Conservation (phyloP, 306 rosid genomes). For the Echinosophora koreensis region DNA sequence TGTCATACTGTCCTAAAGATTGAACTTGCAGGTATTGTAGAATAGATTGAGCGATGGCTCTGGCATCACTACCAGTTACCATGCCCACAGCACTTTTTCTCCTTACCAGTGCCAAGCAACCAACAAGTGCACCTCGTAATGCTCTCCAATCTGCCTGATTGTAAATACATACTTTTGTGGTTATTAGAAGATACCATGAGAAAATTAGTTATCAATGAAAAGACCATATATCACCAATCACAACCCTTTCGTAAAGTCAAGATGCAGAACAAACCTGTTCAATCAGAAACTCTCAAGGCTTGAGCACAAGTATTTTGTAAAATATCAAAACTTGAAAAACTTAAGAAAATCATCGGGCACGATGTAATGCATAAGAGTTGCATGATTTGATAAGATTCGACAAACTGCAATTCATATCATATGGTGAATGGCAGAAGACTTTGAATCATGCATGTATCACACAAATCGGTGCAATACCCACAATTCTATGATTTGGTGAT, state of each 20-base stretch:
- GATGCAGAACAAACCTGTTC: constrained; percentile 38
- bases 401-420: too few relatives aligned
- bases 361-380: constrained; percentile 14
- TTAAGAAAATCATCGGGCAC: constrained; percentile 26
- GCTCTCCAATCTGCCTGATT: constrained; percentile 99
- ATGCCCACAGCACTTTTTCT: constrained; percentile 72
- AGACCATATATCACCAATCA: constrained; percentile 35
- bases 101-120: constrained; percentile 84
- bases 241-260: constrained; percentile 20
- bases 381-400: too few relatives aligned
- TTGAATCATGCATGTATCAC: too few relatives aligned
- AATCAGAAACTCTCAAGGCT: constrained; percentile 37
- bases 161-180: constrained; percentile 40
- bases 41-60: constrained; percentile 70
- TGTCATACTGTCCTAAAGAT: constrained; percentile 85
- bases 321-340: constrained; percentile 31
- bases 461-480: too few relatives aligned
- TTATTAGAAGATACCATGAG: constrained; percentile 26
- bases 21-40: constrained; percentile 78
- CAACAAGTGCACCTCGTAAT: constrained; percentile 92
- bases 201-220: constrained; percentile 35
- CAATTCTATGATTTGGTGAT: too few relatives aligned
- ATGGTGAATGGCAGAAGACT: too few relatives aligned
- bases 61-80: constrained; percentile 74
- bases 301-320: constrained; percentile 35